A percentile compares a stretch with the other conserved stretches of the same genome.
These are phyloP conservation scores for Zostera marina DNA, from an alignment of 116 monocot genomes.

Conservation along the genomic window DNA sequence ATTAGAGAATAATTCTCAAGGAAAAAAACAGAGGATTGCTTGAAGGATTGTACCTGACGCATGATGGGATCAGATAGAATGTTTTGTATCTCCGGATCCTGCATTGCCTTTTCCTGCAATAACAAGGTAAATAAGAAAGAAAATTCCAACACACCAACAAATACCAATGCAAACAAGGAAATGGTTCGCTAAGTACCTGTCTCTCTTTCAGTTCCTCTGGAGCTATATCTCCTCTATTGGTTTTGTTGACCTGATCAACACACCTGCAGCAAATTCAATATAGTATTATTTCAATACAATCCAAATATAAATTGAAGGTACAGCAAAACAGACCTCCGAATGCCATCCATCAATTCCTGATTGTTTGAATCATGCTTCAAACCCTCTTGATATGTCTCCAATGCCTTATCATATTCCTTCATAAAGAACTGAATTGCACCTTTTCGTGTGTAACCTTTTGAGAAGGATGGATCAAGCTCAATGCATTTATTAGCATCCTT, in stretches of 20 bases:
- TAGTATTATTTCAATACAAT: background rate
- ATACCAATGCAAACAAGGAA: background rate
- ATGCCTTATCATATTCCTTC: slow-evolving; percentile 95
- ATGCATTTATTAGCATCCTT: slow-evolving; percentile 99
- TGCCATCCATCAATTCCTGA: slow-evolving; percentile 69
- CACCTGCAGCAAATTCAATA: slow-evolving; percentile 40
- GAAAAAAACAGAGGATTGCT: background rate
- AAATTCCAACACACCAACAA: background rate
- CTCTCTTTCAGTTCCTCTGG: slow-evolving; percentile 84
- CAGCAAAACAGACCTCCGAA: slow-evolving; percentile 39
- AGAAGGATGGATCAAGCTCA: slow-evolving; percentile 80
- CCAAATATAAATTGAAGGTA: background rate
- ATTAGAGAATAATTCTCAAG: background rate
- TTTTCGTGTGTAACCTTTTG: slow-evolving; percentile 91
- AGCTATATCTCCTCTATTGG: slow-evolving; percentile 70
- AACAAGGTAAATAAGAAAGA: background rate
- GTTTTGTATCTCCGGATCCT: slow-evolving; percentile 91
- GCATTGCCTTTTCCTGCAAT: slow-evolving; percentile 82
- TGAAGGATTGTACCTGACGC: slow-evolving; percentile 45
- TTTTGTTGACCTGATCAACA: slow-evolving; percentile 86
- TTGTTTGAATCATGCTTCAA: slow-evolving; percentile 80
- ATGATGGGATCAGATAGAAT: slow-evolving; percentile 90
- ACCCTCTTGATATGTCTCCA: slow-evolving; percentile 91
- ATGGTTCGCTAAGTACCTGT: slow-evolving; percentile 35
- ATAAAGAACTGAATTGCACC: slow-evolving; percentile 89